These are phyloP conservation scores for Termitomyces sp. DNA, from an alignment of 768 basidiomycete genomes.

Conservation along the genomic window DNA sequence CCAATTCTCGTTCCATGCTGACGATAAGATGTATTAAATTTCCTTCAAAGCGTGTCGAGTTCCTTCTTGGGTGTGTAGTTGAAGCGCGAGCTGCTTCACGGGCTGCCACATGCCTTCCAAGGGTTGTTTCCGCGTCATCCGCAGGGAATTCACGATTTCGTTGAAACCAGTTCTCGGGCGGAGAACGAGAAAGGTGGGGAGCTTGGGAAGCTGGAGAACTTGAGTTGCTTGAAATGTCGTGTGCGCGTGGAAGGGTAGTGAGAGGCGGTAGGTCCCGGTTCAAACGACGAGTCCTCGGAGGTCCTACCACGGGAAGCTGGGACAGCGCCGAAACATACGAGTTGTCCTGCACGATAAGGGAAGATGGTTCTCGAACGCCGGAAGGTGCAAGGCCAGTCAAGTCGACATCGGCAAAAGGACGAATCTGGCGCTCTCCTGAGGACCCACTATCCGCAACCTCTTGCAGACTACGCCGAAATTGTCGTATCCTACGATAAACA, in stretches of 20 bases:
- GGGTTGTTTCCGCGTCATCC: constrained; percentile 30
- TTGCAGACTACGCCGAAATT: constrained; percentile 46
- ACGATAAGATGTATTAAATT: constrained; percentile 8
- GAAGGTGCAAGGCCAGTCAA: too few species aligned
- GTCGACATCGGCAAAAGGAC: constrained; percentile 25
- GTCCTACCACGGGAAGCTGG: background rate
- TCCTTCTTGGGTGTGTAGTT: background rate
- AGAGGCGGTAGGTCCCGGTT: background rate
- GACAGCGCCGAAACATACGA: background rate
- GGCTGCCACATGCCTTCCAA: constrained; percentile 36
- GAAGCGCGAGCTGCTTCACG: constrained; percentile 26
- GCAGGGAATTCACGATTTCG: constrained; percentile 17
- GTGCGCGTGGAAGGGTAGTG: background rate
- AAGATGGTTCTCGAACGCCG: background rate
- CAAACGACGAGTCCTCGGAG: background rate
- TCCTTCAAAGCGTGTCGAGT: constrained; percentile 10
- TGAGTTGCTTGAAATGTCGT: background rate
- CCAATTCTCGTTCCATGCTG: constrained; percentile 21
- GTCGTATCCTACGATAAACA: constrained; percentile 49
- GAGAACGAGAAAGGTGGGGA: constrained; percentile 17
- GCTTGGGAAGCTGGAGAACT: background rate
- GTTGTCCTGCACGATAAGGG: background rate
- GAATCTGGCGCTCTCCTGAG: constrained; percentile 3
- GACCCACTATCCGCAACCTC: constrained; percentile 34
- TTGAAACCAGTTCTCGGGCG: constrained; percentile 18